These are phyloP conservation scores for Kwoniella sp. DNA, from an alignment of 768 basidiomycete species.

Conservation along the genomic window DNA sequence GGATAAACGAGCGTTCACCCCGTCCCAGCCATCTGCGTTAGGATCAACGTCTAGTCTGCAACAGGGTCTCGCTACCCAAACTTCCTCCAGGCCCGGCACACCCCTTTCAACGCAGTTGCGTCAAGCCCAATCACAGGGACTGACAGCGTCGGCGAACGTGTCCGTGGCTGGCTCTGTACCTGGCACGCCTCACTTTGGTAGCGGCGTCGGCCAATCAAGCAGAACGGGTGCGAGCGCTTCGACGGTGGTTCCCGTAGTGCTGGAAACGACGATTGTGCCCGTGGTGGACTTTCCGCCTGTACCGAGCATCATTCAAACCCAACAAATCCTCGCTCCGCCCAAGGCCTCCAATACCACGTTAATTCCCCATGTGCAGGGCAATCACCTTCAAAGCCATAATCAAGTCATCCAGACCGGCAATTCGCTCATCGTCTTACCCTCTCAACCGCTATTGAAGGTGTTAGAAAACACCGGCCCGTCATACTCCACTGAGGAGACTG, in stretches of 20 bases:
- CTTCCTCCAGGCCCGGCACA: constrained; percentile 5
- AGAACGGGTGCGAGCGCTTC: neutral
- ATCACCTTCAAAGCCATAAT: constrained; percentile 2
- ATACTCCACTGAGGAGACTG: neutral
- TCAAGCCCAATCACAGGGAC: constrained; percentile 25
- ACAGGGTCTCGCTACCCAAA: too few relatives aligned
- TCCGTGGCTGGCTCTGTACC: constrained; percentile 5
- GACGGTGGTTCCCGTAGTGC: too few relatives aligned
- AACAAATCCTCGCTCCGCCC: neutral
- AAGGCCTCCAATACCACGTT: too few relatives aligned
- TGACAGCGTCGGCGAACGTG: neutral
- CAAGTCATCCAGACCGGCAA: constrained; percentile 21
- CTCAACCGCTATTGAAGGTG: neutral
- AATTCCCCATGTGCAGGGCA: neutral
- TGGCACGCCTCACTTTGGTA: neutral
- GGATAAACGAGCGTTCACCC: constrained; percentile 3
- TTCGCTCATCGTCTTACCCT: constrained; percentile 14
- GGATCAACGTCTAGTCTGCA: neutral
- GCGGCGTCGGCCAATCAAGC: neutral
- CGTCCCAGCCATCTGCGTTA: neutral
- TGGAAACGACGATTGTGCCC: neutral
- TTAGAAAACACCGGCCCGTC: constrained; percentile 7
- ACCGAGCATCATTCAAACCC: constrained; percentile 18
- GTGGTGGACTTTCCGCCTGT: constrained; percentile 33
- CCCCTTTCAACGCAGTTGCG: constrained; percentile 39